Base-by-base conservation (phyloP, 371 early-diverging fungal species). In the Lichtheimia hyalospora region DNA sequence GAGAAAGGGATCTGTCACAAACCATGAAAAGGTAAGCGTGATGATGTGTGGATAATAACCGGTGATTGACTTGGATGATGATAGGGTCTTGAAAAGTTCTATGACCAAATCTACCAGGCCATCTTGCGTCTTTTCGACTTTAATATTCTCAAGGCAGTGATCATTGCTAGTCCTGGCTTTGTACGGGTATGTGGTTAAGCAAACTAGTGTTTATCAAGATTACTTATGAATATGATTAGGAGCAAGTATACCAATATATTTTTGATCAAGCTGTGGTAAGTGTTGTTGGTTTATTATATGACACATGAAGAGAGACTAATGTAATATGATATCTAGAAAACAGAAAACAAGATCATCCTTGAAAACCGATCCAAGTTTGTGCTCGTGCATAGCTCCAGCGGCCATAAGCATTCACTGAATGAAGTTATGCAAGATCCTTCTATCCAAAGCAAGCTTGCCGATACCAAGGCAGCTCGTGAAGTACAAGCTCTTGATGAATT, bases 161-260 rank as follows among this genome's bases (percentile, higher is more conserved):
- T 98, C 49, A 71, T 98, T 27, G 97, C 96, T 16, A 93, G 95
- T 64, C 97, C 97, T 18, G 99, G 97, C 8, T 97, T 96, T 74
- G 88, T 92, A 15, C 92, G 88, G 83, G 90, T 89, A 75, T 46
- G 63, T 51, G 21, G 23, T 28, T 28, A 28, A 28, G 28, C 28
- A 28, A 7, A 28, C 28, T 5, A 1, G 28, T 7, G 3, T 28
- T 3, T 28, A 28, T 28, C 28, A 10, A 34, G 27, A 57, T 3
- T 12, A 25, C 27, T 21, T 3, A 16, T 4, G 0, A 2, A n/a
- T 48, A 6, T 5, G 13, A 23, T 23, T 71, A 93, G 82, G 96
- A 96, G 56, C 90, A 92, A 71, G 71, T 96, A 24, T 90, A 85
- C 63, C 81, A 87, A 14, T 92, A 91, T 66, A 89, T 98, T 40